Evolutionary conservation across 2,329 filamentous ascomycete species (phyloP), one percentile per base, ranked within the genome.

Genomic region (Pseudogymnoascus verrucosus): DNA sequence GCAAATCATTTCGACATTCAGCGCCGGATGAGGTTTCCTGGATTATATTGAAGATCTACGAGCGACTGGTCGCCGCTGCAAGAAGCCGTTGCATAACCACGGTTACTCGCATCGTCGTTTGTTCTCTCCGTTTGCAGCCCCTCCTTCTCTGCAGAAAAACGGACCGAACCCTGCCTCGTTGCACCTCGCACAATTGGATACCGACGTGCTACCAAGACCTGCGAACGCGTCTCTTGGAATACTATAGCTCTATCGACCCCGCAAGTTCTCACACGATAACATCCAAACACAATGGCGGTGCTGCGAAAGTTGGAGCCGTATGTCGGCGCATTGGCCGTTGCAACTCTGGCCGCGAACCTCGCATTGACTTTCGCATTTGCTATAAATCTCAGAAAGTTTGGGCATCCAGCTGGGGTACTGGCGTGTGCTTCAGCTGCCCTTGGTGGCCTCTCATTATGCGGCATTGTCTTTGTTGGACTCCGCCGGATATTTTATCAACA

Each of bases 341-440:
- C 66, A 57, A 73, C 72, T 64, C 68, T 65, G 19, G 62, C 68
- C 39, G 68, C 66, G 10, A 65, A 71, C 66, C 64, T 73, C 28
- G 70, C 66, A 11, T 70, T 74, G 57, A 67, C 72, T 40, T 66
- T 74, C 54, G 67, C 71, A 37, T 71, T 73, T 51, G 68, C 72
- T 6, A 60, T 68, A 59, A 65, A 64, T 21, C 63, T 72, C 14
- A 44, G 64, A 34, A 57, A 65, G 2, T 64, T 67, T 7, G 51
- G 63, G 28, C 39, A 44, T 11, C 65, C 39, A n/a, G 63, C 64
- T 7, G 66, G 65, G 7, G 51, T 65, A 21, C 66, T 67, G 34
- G 68, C 70, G 16, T 69, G 72, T 36, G 67, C 72, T 14, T 68
- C 71, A 39, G 70, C 70, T 11, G 69, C 62, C 16, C 60, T 73